phyloP scores from a whole-genome alignment of 352 stramenopile species.

The Globisporangium yorkense region DNA sequence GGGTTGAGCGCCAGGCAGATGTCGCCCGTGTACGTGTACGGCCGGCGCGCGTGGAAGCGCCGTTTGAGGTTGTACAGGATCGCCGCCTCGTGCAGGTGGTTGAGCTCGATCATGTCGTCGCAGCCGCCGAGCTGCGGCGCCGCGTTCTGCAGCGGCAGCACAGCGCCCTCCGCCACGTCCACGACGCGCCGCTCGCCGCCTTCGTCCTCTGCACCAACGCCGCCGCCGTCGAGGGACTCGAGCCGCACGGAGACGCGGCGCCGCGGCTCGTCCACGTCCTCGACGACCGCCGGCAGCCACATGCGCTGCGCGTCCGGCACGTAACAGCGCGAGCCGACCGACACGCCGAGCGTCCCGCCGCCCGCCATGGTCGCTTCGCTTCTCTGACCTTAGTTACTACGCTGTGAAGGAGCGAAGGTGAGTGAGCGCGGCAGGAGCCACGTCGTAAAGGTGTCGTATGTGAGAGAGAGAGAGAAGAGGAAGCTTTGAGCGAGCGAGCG shows the following conservation, averaged over 20 bases:
- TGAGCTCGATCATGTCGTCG: slow-evolving; percentile 81
- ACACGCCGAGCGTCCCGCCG: slow-evolving; percentile 24
- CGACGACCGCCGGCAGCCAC: slow-evolving; percentile 70
- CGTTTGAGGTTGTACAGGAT: slow-evolving; percentile 87
- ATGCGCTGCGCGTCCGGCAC: slow-evolving; percentile 55
- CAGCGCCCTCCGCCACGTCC: slow-evolving; percentile 21
- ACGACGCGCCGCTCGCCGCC: slow-evolving; percentile 22
- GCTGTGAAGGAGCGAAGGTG: too few relatives aligned
- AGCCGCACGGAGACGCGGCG: slow-evolving; percentile 37
- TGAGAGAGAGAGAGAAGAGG: background rate
- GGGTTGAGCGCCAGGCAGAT: slow-evolving; percentile 97
- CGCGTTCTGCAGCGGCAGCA: slow-evolving; percentile 63
- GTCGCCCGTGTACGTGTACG: slow-evolving; percentile 95
- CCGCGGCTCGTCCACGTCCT: slow-evolving; percentile 45
- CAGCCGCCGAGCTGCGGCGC: slow-evolving; percentile 15
- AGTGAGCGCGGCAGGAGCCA: background rate
- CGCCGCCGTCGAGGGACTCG: slow-evolving; percentile 25
- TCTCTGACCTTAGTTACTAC: background rate
- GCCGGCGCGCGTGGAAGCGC: slow-evolving; percentile 68
- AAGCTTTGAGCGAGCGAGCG: background rate
- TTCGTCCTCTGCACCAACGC: slow-evolving; percentile 16
- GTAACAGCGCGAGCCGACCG: slow-evolving; percentile 65
- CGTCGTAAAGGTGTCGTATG: background rate
- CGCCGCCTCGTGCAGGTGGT: slow-evolving; percentile 87
- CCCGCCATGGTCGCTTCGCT: background rate